These are phyloP conservation scores for Aegilops umbellulata DNA, from an alignment of 176 grass and related monocot genomes.

Conservation along the genomic window DNA sequence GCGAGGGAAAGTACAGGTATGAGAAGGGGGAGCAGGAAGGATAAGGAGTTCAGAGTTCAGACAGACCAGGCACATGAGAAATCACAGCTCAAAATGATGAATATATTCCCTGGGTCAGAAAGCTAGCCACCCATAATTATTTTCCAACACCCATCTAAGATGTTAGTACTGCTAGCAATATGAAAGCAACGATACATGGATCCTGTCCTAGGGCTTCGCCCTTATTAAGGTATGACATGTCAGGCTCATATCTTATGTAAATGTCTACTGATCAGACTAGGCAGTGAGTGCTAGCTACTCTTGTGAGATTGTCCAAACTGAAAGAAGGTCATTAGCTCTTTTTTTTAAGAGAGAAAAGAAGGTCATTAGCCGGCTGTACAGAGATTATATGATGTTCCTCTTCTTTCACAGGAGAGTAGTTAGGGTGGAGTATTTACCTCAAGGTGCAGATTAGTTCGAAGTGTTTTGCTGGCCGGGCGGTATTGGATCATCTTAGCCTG, in stretches of 20 bases:
- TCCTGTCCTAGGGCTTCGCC: constrained; percentile 23
- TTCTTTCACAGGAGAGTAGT: constrained; percentile 4
- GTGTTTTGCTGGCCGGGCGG: neutral
- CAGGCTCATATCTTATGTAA: neutral
- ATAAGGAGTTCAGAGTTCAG: constrained; percentile 45
- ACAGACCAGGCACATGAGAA: constrained; percentile 47
- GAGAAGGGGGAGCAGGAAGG: constrained; percentile 36
- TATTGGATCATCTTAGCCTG: neutral
- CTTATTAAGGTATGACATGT: neutral
- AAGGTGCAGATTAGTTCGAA: neutral
- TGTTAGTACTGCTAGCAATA: constrained; percentile 8
- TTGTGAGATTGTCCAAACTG: neutral
- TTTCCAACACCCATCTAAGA: neutral
- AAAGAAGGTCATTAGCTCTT: neutral
- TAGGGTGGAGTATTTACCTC: neutral
- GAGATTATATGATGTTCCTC: neutral
- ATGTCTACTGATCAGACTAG: neutral
- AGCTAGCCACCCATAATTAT: constrained; percentile 19
- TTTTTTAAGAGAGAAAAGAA: neutral
- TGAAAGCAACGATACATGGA: constrained; percentile 11
- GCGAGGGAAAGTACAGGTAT: constrained; percentile 34
- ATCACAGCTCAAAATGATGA: constrained; percentile 39
- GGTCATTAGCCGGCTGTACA: neutral
- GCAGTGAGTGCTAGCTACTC: neutral
- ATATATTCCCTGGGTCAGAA: constrained; percentile 1